Evolutionary conservation across 2,329 filamentous ascomycete species (phyloP).

Genomic region (Coniella vitis): DNA sequence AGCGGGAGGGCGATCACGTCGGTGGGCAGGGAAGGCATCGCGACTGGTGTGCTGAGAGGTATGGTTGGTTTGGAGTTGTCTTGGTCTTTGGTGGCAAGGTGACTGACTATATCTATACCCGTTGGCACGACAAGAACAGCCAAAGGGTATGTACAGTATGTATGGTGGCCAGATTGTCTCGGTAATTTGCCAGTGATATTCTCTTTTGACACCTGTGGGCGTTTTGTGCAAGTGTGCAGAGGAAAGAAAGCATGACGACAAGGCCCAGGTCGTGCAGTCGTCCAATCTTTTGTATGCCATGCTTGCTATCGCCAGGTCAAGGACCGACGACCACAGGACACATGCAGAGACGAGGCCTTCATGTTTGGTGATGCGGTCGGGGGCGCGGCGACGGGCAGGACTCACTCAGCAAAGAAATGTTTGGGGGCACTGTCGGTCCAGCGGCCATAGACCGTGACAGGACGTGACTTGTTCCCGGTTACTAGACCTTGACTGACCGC

Average conservation of each 20-base stretch:
- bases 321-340: too few species aligned
- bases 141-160: neutral
- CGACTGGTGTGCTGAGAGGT: neutral
- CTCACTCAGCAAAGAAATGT: constrained; percentile 2
- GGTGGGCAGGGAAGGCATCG: neutral
- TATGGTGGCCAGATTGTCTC: too few species aligned
- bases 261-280: neutral
- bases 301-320: neutral
- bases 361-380: neutral
- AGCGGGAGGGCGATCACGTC: too few species aligned
- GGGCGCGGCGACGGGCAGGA: neutral
- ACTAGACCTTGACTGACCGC: neutral
- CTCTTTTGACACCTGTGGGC: too few species aligned
- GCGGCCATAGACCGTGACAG: neutral
- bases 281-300: neutral
- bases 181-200: too few species aligned
- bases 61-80: neutral
- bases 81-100: too few species aligned
- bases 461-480: neutral
- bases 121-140: neutral
- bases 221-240: neutral
- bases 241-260: neutral
- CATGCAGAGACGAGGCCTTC: neutral
- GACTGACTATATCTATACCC: too few species aligned
- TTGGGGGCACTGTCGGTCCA: neutral